phyloP scores from a whole-genome alignment of 345 rosid species.

The Ailanthus altissimus region DNA sequence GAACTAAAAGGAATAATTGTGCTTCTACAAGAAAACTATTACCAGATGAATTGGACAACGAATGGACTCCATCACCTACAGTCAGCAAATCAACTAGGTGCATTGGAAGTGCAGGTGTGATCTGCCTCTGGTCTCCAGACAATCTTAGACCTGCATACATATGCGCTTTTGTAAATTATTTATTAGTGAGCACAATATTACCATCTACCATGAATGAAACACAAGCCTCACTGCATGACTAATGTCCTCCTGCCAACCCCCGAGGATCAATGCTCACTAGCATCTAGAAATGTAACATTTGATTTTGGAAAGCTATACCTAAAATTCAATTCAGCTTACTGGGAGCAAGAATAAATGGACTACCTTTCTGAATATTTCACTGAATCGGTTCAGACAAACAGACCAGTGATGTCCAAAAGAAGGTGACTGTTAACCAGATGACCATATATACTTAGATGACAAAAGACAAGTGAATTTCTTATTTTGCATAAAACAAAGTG shows the following conservation, averaged over 20 bases:
- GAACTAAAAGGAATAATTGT: background rate
- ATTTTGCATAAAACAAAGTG: background rate
- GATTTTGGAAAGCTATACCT: background rate
- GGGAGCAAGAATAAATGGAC: conserved; percentile 2
- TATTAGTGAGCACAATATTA: background rate
- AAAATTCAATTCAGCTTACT: background rate
- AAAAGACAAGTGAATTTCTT: background rate
- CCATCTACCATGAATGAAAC: conserved; percentile 3
- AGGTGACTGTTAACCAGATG: background rate
- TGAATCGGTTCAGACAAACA: background rate
- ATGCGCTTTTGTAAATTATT: background rate
- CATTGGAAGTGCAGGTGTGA: conserved; percentile 74
- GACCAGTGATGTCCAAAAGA: background rate
- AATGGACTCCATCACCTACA: conserved; percentile 56
- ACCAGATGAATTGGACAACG: conserved; percentile 63
- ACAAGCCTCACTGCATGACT: conserved; percentile 14
- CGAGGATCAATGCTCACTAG: background rate
- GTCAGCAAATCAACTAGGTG: conserved; percentile 77
- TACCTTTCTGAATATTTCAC: background rate
- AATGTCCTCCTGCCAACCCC: background rate
- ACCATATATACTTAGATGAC: background rate
- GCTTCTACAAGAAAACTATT: conserved; percentile 16
- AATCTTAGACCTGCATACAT: conserved; percentile 64
- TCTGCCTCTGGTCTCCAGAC: conserved; percentile 83
- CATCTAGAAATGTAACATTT: background rate